A percentile compares a stretch with the other conserved stretches of the same genome.
phyloP scores from a whole-genome alignment of 371 early-diverging fungal species.

The Rhizopus delemar region DNA sequence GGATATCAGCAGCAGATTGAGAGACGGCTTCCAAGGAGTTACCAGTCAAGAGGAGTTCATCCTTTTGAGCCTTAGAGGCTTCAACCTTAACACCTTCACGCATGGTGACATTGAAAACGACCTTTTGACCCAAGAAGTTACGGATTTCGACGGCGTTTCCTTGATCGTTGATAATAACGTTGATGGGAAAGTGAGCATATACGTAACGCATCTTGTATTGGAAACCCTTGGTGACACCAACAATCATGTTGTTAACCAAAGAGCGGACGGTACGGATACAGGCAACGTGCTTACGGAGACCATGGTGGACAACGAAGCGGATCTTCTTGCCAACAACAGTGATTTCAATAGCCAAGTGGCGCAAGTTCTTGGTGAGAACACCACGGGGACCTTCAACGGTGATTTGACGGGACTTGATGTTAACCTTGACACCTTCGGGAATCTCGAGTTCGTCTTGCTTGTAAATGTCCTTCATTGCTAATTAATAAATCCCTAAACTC shows the following conservation, averaged over 20 bases:
- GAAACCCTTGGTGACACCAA: conserved; percentile 99
- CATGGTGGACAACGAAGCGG: conserved; percentile 94
- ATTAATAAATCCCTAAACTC: conserved; percentile 23
- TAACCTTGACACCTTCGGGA: conserved; percentile 73
- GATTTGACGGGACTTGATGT: conserved; percentile 75
- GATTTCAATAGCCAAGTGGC: conserved; percentile 93
- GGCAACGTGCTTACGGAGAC: conserved; percentile 95
- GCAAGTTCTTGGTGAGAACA: conserved; percentile 75
- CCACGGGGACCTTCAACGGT: conserved; percentile 89
- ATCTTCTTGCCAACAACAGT: conserved; percentile 69
- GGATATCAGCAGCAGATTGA: conserved; percentile 88
- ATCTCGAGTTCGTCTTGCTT: conserved; percentile 79
- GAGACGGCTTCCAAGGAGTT: conserved; percentile 97
- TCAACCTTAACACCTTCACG: conserved; percentile 89
- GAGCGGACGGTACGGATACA: conserved; percentile 98
- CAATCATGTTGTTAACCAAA: conserved; percentile 96
- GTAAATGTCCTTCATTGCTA: conserved; percentile 68
- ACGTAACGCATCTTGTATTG: conserved; percentile 99
- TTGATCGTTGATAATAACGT: conserved; percentile 85
- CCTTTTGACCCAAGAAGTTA: conserved; percentile 99
- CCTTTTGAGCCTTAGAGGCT: conserved; percentile 88
- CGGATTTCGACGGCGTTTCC: conserved; percentile 93
- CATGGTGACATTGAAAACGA: conserved; percentile 85
- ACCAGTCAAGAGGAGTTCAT: conserved; percentile 94
- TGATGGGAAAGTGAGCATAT: conserved; percentile 99